Percentiles rank a stretch among this genome's conserved stretches.
phyloP scores from a whole-genome alignment of 805 yeast genomes.

The Myxozyma udenii region DNA sequence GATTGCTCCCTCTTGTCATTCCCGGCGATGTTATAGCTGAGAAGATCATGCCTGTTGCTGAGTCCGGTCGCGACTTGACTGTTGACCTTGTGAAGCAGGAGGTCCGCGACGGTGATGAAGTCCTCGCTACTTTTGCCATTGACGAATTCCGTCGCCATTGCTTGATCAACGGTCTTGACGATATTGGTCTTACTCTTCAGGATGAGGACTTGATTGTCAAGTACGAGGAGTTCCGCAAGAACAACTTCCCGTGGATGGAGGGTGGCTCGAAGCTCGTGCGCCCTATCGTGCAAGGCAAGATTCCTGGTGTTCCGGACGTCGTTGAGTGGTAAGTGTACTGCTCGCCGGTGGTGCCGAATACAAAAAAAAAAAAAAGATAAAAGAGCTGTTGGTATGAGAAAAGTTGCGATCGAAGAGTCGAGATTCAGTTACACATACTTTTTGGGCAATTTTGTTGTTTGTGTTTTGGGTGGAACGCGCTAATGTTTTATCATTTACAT shows the following conservation, averaged over 20 bases:
- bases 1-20: conserved; percentile 88
- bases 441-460: no score
- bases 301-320: conserved; percentile 28
- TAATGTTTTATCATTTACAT: no score
- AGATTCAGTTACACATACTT: no score
- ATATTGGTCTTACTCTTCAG: conserved; percentile 90
- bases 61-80: conserved; percentile 64
- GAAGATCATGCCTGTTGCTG: conserved; percentile 78
- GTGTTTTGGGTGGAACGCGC: no score
- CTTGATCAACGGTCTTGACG: conserved; percentile 90
- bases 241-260: conserved; percentile 73
- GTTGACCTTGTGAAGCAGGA: conserved; percentile 86
- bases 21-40: conserved; percentile 68
- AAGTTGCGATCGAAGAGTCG: no score
- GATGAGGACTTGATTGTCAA: conserved; percentile 72
- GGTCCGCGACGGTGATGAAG: conserved; percentile 63
- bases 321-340: conserved; percentile 29
- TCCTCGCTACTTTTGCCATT: conserved; percentile 78
- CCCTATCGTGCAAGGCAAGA: conserved; percentile 25
- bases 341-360: not conserved
- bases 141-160: conserved; percentile 94
- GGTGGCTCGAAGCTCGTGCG: conserved; percentile 24
- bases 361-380: no score
- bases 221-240: conserved; percentile 75
- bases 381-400: no score